Conservation (phyloP, 2,329 filamentous ascomycete species). For the Clarireedia homoeocarpa region DNA sequence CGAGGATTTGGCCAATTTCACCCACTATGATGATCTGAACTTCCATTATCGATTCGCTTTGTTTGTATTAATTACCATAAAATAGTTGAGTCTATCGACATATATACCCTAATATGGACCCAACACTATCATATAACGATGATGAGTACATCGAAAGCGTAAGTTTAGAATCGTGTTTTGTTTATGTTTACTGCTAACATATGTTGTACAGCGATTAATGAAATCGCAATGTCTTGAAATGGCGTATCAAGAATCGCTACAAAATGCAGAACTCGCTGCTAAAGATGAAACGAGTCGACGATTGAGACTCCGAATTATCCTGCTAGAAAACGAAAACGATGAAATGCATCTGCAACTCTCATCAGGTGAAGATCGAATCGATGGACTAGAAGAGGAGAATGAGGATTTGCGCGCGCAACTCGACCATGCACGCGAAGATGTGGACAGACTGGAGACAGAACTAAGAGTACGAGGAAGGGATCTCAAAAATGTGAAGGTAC, state of each 20-base stretch:
- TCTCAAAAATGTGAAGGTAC: slow-evolving; percentile 47
- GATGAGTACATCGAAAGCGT: slow-evolving; percentile 24
- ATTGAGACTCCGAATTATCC: slow-evolving; percentile 58
- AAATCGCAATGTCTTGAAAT: slow-evolving; percentile 49
- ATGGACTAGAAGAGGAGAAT: slow-evolving; percentile 42
- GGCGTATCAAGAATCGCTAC: slow-evolving; percentile 57
- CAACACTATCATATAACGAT: slow-evolving; percentile 23
- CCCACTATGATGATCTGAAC: neutral
- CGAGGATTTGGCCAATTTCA: neutral
- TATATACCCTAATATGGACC: slow-evolving; percentile 20
- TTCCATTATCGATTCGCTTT: neutral
- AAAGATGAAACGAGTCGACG: slow-evolving; percentile 70
- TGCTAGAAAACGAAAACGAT: slow-evolving; percentile 70
- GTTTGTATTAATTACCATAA: no score
- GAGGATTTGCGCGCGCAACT: slow-evolving; percentile 42
- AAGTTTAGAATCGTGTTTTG: slow-evolving; percentile 1
- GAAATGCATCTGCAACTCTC: slow-evolving; percentile 56
- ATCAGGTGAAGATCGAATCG: slow-evolving; percentile 52
- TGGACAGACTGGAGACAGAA: slow-evolving; percentile 29
- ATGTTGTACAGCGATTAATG: slow-evolving; percentile 21
- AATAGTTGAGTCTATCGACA: neutral
- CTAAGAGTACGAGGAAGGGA: slow-evolving; percentile 45
- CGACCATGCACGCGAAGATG: slow-evolving; percentile 36
- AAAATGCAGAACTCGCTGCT: slow-evolving; percentile 58
- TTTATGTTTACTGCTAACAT: neutral